phyloP scores from a whole-genome alignment of 2,329 filamentous ascomycete species.

The Colletotrichum musae region DNA sequence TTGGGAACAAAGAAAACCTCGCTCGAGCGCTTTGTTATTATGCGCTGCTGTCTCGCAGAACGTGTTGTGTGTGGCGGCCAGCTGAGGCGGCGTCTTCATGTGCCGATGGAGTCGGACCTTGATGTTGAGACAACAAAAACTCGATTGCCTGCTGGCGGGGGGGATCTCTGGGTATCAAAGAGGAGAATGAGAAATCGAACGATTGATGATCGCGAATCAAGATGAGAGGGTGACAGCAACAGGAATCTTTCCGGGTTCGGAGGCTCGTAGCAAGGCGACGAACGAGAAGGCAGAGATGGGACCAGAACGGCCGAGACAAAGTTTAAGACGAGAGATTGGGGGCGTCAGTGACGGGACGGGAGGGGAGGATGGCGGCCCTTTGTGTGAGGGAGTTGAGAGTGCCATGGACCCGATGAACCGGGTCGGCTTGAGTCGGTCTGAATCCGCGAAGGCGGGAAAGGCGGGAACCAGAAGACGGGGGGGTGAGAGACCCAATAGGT shows the following conservation, averaged over 20 bases:
- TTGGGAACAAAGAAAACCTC: constrained; percentile 24
- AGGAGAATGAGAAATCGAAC: constrained; percentile 3
- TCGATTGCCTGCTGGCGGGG: constrained; percentile 6
- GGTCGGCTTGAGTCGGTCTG: constrained; percentile 36
- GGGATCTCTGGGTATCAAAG: constrained; percentile 16
- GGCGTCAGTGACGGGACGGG: constrained; percentile 5
- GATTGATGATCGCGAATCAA: constrained; percentile 13
- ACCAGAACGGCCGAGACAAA: constrained; percentile 15
- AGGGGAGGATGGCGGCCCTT: constrained; percentile 7
- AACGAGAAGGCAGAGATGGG: not conserved
- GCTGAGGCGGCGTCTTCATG: not conserved
- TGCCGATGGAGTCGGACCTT: not conserved
- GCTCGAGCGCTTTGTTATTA: not conserved
- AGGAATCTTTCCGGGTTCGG: not conserved
- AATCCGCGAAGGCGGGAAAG: constrained; percentile 39
- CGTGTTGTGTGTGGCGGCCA: not conserved
- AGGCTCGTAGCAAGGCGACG: constrained; percentile 1
- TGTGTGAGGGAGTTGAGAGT: constrained; percentile 8
- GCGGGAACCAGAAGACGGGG: constrained; percentile 38
- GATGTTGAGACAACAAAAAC: constrained; percentile 20
- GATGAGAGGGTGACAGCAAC: not conserved
- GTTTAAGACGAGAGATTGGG: constrained; percentile 11
- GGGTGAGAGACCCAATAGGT: constrained; percentile 36
- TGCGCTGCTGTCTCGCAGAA: not conserved
- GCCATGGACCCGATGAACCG: constrained; percentile 30